Conservation (phyloP, 2,329 filamentous ascomycete species). For the Aspergillus proliferans region DNA sequence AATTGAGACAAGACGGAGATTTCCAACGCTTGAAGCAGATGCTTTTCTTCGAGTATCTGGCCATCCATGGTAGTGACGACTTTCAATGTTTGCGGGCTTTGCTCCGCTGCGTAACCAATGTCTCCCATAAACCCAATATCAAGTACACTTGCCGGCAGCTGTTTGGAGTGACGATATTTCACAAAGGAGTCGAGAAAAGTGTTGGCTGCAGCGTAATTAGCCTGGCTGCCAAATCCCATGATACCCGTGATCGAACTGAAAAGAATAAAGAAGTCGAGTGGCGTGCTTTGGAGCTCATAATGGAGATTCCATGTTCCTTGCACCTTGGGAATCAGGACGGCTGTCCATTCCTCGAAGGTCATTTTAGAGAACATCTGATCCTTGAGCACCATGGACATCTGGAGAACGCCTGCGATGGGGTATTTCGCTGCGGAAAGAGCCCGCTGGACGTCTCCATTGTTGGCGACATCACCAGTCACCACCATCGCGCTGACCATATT, state of each 20-base stretch:
- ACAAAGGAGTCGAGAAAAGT: conserved; percentile 27
- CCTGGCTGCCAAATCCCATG: conserved; percentile 23
- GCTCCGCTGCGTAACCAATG: conserved; percentile 8
- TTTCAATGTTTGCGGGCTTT: conserved; percentile 10
- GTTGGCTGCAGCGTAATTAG: conserved; percentile 34
- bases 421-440: conserved; percentile 1
- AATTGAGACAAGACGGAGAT: background rate
- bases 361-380: conserved; percentile 20
- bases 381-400: conserved; percentile 15
- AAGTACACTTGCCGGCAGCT: conserved; percentile 10
- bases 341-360: conserved; percentile 26
- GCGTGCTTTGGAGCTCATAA: background rate
- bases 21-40: conserved; percentile 6
- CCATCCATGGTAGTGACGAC: conserved; percentile 9
- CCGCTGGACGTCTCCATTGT: conserved; percentile 4
- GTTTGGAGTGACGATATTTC: conserved; percentile 12
- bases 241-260: conserved; percentile 31
- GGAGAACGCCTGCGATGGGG: conserved; percentile 13
- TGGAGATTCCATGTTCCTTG: conserved; percentile 25
- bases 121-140: conserved; percentile 10
- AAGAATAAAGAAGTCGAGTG: conserved; percentile 39
- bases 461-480: conserved; percentile 6
- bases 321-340: conserved; percentile 28
- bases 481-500: background rate
- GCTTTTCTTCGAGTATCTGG: conserved; percentile 3